These are phyloP conservation scores for Yueomyces sp. DNA, from an alignment of 805 yeast species.

Conservation along the genomic window DNA sequence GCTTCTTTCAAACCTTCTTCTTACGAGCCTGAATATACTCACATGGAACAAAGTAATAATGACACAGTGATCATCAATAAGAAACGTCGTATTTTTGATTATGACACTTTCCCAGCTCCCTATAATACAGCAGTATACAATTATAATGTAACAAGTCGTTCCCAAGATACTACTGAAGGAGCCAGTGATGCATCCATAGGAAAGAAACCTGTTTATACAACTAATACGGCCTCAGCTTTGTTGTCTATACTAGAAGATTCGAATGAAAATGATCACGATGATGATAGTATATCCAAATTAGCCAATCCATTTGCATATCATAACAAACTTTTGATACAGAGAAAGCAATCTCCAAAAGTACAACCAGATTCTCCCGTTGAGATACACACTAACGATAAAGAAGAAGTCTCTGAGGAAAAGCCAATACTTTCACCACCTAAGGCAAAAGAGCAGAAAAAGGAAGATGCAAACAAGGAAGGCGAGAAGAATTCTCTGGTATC, in stretches of 20 bases:
- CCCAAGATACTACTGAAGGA: too few species aligned
- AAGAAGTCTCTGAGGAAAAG: too few species aligned
- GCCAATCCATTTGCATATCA: conserved; percentile 32
- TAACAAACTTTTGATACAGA: background rate
- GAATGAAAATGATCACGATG: conserved; percentile 4
- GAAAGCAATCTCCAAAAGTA: too few species aligned
- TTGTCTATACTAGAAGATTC: conserved; percentile 30
- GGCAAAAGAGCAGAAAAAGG: too few species aligned
- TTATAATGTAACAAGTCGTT: conserved; percentile 7
- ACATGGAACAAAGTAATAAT: background rate
- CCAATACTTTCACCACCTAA: too few species aligned
- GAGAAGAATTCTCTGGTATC: too few species aligned
- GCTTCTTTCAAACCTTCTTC: conserved; percentile 20
- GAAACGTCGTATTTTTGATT: conserved; percentile 25
- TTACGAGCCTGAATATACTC: conserved; percentile 22
- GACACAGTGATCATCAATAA: conserved; percentile 11
- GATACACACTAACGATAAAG: too few species aligned
- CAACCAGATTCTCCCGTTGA: too few species aligned
- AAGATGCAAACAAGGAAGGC: too few species aligned
- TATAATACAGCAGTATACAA: conserved; percentile 24
- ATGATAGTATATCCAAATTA: conserved; percentile 4
- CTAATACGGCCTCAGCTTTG: conserved; percentile 35
- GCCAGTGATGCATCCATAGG: too few species aligned
- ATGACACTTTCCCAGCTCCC: conserved; percentile 27
- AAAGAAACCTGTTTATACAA: too few species aligned